phyloP scores from a whole-genome alignment of 2,329 filamentous ascomycete species.

The Botrytis deweyae region DNA sequence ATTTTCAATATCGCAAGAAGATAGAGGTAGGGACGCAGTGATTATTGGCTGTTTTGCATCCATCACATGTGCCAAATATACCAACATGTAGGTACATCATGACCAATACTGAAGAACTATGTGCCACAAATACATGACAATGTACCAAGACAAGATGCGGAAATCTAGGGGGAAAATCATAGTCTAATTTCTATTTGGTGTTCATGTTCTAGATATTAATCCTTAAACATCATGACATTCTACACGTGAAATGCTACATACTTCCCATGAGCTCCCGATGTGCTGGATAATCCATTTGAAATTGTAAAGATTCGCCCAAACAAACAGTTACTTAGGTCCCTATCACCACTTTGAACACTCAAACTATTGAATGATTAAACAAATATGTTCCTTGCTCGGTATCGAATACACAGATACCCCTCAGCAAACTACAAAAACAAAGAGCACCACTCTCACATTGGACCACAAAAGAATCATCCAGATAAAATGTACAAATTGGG shows the following conservation, averaged over 20 bases:
- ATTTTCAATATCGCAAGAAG: not conserved
- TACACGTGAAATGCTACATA: not conserved
- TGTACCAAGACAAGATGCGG: not conserved
- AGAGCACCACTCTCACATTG: not conserved
- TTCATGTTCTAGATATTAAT: not conserved
- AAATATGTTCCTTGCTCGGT: not conserved
- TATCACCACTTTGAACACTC: not conserved
- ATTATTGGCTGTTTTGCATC: not conserved
- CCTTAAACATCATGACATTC: not conserved
- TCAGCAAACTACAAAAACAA: not conserved
- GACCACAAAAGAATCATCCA: not conserved
- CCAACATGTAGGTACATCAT: not conserved
- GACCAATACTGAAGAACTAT: not conserved
- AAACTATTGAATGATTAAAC: not conserved
- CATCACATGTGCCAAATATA: not conserved
- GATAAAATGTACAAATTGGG: constrained; percentile 9
- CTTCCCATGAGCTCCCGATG: not conserved
- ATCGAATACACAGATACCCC: not conserved
- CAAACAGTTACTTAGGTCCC: too few relatives aligned
- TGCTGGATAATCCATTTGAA: not conserved
- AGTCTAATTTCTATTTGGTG: not conserved
- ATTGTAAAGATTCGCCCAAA: not conserved
- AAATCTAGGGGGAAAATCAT: not conserved
- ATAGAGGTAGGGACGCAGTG: not conserved
- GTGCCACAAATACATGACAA: not conserved